phyloP scores from a whole-genome alignment of 208 protist species.

The Acanthamoeba culbertsoni region DNA sequence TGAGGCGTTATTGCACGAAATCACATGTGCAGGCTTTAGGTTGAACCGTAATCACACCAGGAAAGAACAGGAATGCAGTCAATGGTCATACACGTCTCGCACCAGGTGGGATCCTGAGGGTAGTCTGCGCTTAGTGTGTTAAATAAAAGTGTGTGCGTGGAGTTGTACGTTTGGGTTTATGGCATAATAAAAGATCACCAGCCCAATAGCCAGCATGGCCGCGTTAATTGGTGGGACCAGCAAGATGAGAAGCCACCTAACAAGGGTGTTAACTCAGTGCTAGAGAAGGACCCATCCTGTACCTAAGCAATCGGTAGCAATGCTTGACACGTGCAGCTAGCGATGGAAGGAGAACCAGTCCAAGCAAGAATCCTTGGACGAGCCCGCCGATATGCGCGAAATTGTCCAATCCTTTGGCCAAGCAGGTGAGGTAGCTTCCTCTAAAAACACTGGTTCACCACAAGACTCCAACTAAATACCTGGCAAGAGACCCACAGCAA shows the following conservation, averaged over 20 bases:
- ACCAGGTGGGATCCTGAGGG: neutral
- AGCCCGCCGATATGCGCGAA: constrained; percentile 59
- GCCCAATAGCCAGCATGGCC: neutral
- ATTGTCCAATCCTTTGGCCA: constrained; percentile 14
- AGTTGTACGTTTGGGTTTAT: neutral
- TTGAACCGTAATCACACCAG: neutral
- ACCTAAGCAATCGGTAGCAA: neutral
- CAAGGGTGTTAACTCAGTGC: neutral
- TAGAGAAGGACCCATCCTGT: neutral
- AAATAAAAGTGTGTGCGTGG: neutral
- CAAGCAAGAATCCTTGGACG: neutral
- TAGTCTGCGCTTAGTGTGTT: no score
- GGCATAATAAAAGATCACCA: constrained; percentile 14
- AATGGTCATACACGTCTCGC: neutral
- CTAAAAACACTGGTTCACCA: no score
- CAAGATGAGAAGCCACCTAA: neutral
- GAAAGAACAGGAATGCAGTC: neutral
- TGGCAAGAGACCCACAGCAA: neutral
- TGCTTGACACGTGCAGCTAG: neutral
- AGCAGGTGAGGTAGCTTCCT: neutral
- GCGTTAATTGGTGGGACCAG: neutral
- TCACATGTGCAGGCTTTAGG: no score
- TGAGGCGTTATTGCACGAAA: no score
- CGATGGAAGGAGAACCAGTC: constrained; percentile 5
- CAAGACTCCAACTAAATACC: neutral